phyloP scores from a whole-genome alignment of 2,329 filamentous ascomycete species.

The Ophiocordyceps camponoti-floridani region DNA sequence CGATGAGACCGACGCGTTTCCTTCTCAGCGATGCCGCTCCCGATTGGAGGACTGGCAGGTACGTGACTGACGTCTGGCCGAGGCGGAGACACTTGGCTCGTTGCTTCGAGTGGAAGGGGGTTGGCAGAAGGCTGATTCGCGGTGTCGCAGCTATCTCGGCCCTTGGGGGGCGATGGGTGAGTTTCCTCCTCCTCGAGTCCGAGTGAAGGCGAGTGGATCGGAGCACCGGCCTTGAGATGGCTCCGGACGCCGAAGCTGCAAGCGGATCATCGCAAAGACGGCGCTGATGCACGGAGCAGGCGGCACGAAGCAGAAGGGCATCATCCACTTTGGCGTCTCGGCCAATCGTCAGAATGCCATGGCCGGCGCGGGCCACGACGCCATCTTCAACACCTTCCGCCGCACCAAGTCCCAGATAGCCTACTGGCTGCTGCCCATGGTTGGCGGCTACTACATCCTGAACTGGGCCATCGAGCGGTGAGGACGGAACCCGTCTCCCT shows the following conservation, averaged over 20 bases:
- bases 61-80: conserved; percentile 7
- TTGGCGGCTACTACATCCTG: conserved; percentile 67
- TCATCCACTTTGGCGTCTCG: conserved; percentile 57
- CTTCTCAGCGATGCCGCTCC: conserved; percentile 15
- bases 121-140: conserved; percentile 27
- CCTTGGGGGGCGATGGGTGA: neutral
- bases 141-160: conserved; percentile 1
- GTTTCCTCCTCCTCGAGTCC: neutral
- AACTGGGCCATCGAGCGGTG: conserved; percentile 84
- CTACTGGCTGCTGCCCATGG: conserved; percentile 67
- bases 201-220: neutral
- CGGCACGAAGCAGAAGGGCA: conserved; percentile 42
- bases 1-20: conserved; percentile 23
- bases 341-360: conserved; percentile 81
- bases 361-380: conserved; percentile 58
- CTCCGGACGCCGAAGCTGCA: neutral
- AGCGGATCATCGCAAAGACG: neutral
- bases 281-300: conserved; percentile 18
- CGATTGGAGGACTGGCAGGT: conserved; percentile 16
- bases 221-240: neutral
- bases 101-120: neutral
- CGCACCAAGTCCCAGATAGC: conserved; percentile 73
- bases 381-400: conserved; percentile 91
- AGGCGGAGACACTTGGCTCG: conserved; percentile 1
- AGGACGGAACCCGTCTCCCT: conserved; percentile 15